Evolutionary conservation across 331 rosid species (phyloP).

Genomic region (Dryas integrifolia): DNA sequence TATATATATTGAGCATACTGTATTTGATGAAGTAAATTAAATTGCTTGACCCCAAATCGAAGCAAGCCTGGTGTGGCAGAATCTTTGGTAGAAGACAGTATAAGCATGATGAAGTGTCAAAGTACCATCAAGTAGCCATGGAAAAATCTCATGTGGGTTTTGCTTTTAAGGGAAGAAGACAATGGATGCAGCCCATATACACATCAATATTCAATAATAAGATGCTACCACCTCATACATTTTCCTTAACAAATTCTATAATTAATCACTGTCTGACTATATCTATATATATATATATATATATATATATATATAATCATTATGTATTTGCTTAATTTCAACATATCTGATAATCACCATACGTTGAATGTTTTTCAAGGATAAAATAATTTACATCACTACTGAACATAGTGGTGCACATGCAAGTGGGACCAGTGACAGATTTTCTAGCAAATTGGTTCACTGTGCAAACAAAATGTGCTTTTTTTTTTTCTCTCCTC

Average conservation of each 20-base stretch:
- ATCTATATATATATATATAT: not conserved
- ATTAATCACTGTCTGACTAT: not conserved
- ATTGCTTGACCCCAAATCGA: not conserved
- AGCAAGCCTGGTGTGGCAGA: conserved; percentile 13
- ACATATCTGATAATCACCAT: not conserved
- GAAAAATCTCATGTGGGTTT: conserved; percentile 41
- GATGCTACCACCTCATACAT: not conserved
- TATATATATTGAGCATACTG: not conserved
- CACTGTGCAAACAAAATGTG: not conserved
- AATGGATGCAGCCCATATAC: conserved; percentile 26
- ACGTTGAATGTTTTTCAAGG: not conserved
- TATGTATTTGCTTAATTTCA: not conserved
- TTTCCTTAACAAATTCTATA: conserved; percentile 16
- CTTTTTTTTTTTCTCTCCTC: not conserved
- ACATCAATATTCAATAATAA: conserved; percentile 1
- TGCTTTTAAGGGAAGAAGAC: conserved; percentile 34
- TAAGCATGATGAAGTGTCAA: conserved; percentile 14
- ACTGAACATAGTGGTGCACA: not conserved
- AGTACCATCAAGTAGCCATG: conserved; percentile 16
- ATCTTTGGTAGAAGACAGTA: conserved; percentile 15
- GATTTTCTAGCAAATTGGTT: not conserved
- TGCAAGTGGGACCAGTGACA: not conserved
- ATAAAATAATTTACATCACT: not conserved
- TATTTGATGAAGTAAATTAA: not conserved
- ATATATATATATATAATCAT: not conserved